phyloP scores from a whole-genome alignment of 2,329 filamentous ascomycete species.

The Fusarium duplospermum region DNA sequence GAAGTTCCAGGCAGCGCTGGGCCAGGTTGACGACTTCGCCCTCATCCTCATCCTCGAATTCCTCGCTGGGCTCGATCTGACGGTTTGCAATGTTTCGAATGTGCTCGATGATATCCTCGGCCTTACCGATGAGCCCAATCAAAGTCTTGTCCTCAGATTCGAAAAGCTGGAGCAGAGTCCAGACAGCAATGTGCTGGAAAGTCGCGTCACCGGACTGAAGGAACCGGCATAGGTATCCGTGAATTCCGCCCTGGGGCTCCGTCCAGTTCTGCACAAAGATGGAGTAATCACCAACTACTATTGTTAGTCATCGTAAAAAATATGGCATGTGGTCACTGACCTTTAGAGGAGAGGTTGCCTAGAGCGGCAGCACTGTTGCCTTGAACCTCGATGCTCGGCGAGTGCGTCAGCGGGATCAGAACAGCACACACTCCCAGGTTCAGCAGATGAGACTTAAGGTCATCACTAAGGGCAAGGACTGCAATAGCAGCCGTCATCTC shows the following conservation, averaged over 20 bases:
- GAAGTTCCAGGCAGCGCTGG: constrained; percentile 86
- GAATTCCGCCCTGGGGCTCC: constrained; percentile 91
- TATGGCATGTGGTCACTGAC: constrained; percentile 59
- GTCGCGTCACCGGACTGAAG: constrained; percentile 94
- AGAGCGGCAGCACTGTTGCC: constrained; percentile 97
- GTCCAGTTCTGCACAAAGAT: constrained; percentile 97
- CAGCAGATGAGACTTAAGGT: constrained; percentile 90
- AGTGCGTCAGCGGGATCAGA: constrained; percentile 93
- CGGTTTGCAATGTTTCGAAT: constrained; percentile 92
- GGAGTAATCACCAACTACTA: constrained; percentile 90
- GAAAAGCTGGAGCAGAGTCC: constrained; percentile 94
- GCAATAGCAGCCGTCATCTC: constrained; percentile 99
- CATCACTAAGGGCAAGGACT: constrained; percentile 93
- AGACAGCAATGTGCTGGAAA: constrained; percentile 99
- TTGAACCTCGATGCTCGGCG: constrained; percentile 96
- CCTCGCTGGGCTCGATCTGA: constrained; percentile 87
- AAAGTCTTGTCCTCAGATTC: constrained; percentile 93
- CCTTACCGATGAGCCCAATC: constrained; percentile 88
- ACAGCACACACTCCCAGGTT: constrained; percentile 96
- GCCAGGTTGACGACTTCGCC: constrained; percentile 93
- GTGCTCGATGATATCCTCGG: constrained; percentile 91
- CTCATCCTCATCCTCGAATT: constrained; percentile 89
- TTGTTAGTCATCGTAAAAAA: constrained; percentile 1
- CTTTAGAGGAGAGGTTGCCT: constrained; percentile 96
- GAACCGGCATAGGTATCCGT: constrained; percentile 94